Base-by-base conservation (phyloP, 306 rosid genomes). In the Hippophae tibetana region DNA sequence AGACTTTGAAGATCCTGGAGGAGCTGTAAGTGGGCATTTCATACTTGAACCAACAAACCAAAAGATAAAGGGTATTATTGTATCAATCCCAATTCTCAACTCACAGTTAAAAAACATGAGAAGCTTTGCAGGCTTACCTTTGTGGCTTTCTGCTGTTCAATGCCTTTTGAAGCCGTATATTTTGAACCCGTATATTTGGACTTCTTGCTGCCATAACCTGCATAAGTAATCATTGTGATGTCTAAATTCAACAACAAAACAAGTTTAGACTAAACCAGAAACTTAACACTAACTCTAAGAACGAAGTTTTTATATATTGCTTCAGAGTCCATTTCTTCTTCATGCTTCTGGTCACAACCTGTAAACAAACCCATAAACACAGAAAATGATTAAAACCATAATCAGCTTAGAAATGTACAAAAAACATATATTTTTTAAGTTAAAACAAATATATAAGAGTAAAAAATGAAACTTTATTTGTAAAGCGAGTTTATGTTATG, bases 121-220 rank as follows among this genome's bases (percentile, higher is more conserved):
- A 50, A 47, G 13, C 23, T 42, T 47, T 52, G 47, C 31, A 38
- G 63, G 2, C 27, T 6, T 68, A 90, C 98, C 95, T 76, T 52
- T 76, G 70, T 46, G 63, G 77, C 74, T 63, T 79, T 65, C 63
- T 70, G 40, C 63, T 70, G 40, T 57, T 56, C 10, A 84, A 58
- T 31, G 72, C 83, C 66, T 79, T 87, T 60, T 74, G 77, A 41
- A 87, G 83, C 18, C 79, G 69, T 12, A 92, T 69, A 72, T 92
- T 88, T 5, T 74, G 77, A 41, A 87, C 81, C 18, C 79, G 69
- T 12, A 92, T 69, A 72, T 92, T 88, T 5, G 99, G 99, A 72
- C 99, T 92, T 68, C 99, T 88, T 3, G 99, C 90, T 7, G 96
- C 96, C 99, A 88, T 88, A 55, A 88, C 95, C 95, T 89, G 85